Evolutionary conservation across 225 moss, liverwort and hornwort species (phyloP).

Genomic region (Climacium dendroides): DNA sequence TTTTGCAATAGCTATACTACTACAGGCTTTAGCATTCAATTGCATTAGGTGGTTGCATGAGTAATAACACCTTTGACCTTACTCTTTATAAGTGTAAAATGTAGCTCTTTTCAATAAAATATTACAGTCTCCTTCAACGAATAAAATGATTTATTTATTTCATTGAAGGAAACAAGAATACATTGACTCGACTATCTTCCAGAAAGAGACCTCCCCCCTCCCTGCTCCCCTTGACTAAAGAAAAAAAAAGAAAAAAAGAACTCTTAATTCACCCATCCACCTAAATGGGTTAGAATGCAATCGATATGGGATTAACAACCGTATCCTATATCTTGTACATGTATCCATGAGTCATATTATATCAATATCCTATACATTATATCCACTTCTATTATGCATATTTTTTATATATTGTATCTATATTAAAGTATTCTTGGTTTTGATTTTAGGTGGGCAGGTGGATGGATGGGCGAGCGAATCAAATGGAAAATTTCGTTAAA

Average conservation of each 20-base stretch:
- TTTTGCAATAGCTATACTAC: background rate
- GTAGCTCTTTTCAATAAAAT: background rate
- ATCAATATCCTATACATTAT: too few species aligned
- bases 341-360: too few species aligned
- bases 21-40: background rate
- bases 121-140: background rate
- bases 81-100: background rate
- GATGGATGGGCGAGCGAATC: too few species aligned
- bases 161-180: rapidly evolving
- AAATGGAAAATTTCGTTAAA: too few species aligned
- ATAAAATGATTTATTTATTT: background rate
- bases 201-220: rapidly evolving
- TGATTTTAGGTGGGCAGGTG: too few species aligned
- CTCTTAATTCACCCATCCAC: rapidly evolving
- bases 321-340: too few species aligned
- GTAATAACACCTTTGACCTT: rapidly evolving
- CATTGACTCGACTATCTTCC: rapidly evolving
- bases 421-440: too few species aligned
- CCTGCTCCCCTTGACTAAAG: rapidly evolving
- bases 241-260: background rate
- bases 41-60: background rate
- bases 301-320: too few species aligned
- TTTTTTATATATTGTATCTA: too few species aligned
- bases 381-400: too few species aligned
- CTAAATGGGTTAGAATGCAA: too few species aligned